Conservation (phyloP, 306 rosid species). For the Cucumis cinereus region DNA sequence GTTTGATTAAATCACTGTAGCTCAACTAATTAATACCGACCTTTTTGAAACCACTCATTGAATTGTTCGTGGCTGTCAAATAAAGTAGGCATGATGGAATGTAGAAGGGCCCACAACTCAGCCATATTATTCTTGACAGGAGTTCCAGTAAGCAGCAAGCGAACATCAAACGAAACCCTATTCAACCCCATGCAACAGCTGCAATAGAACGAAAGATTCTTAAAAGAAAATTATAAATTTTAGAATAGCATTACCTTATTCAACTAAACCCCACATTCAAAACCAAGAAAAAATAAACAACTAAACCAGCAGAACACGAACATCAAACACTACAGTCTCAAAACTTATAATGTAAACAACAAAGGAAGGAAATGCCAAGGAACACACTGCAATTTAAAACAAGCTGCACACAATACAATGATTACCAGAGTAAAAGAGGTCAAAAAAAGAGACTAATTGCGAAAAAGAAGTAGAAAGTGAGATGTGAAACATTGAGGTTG, state of each 20-base stretch:
- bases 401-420: neutral
- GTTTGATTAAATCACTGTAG: conserved; percentile 2
- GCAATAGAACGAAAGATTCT: conserved; percentile 31
- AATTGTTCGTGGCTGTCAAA: conserved; percentile 98
- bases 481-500: conserved; percentile 57
- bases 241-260: conserved; percentile 5
- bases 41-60: conserved; percentile 99
- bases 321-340: neutral
- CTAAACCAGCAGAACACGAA: neutral
- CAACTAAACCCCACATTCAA: neutral
- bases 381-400: neutral
- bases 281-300: conserved; percentile 3
- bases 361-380: no score
- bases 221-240: neutral
- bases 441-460: neutral
- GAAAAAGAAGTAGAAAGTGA: neutral
- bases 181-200: no score
- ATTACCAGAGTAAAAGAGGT: no score
- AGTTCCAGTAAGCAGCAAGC: conserved; percentile 85
- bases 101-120: conserved; percentile 96
- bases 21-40: conserved; percentile 29
- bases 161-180: no score
- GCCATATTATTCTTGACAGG: conserved; percentile 99
- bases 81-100: conserved; percentile 94
- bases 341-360: neutral